A percentile compares a stretch with the other conserved stretches of the same genome.
These are phyloP conservation scores for Pseudogymnoascus sp. DNA, from an alignment of 2,329 filamentous ascomycete genomes.

Conservation along the genomic window DNA sequence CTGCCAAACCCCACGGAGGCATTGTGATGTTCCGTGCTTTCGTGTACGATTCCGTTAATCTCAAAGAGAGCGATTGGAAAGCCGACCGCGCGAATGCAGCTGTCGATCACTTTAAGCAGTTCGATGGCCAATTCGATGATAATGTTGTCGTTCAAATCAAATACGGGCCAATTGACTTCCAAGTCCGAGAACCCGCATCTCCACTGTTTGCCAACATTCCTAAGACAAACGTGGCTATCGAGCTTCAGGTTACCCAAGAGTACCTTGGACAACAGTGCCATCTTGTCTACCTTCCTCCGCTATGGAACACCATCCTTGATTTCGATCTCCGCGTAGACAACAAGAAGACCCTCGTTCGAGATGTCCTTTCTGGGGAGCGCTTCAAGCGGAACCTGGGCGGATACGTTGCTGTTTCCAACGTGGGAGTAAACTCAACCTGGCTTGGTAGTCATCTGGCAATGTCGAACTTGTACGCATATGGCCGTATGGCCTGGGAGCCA, in stretches of 20 bases:
- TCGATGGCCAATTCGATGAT: constrained; percentile 61
- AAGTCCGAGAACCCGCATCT: constrained; percentile 60
- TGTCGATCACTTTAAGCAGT: constrained; percentile 57
- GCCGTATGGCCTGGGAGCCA: constrained; percentile 60
- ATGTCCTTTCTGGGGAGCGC: constrained; percentile 54
- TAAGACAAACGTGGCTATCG: constrained; percentile 47
- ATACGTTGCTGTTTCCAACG: constrained; percentile 61
- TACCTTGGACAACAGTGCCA: constrained; percentile 67
- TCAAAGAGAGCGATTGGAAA: constrained; percentile 55
- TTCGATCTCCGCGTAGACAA: constrained; percentile 60
- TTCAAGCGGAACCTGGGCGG: constrained; percentile 54
- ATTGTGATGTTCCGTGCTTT: constrained; percentile 67
- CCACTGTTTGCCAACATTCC: constrained; percentile 53
- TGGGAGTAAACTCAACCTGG: constrained; percentile 61
- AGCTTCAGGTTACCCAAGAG: constrained; percentile 62
- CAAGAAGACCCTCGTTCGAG: constrained; percentile 47
- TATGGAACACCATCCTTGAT: constrained; percentile 63
- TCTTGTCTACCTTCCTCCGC: constrained; percentile 58
- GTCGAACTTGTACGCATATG: constrained; percentile 67
- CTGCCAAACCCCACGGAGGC: constrained; percentile 51
- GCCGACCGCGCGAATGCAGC: constrained; percentile 64
- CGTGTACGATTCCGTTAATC: constrained; percentile 52
- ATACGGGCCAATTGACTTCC: constrained; percentile 69
- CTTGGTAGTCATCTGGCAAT: constrained; percentile 63
- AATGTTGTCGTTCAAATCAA: constrained; percentile 70